These are phyloP conservation scores for Trapa incisa DNA, from an alignment of 345 rosid species.

Conservation along the genomic window DNA sequence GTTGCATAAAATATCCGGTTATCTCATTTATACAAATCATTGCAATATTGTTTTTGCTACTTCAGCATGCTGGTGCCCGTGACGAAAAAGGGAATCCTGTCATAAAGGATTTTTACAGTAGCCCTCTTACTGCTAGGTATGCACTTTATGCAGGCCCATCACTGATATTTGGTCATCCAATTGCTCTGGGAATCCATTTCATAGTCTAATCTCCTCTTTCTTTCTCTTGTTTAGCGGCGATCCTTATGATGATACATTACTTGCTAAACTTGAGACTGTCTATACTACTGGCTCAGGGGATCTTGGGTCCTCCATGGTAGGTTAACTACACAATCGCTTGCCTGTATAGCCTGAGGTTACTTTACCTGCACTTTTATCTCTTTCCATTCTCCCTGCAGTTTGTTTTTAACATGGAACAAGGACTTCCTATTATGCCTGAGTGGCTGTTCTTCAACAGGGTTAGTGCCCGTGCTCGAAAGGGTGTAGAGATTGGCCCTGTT, in stretches of 20 bases:
- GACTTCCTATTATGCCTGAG: slow-evolving; percentile 71
- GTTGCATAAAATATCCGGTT: neutral
- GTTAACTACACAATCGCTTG: slow-evolving; percentile 15
- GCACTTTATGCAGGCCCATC: slow-evolving; percentile 7
- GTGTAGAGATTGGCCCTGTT: slow-evolving; percentile 67
- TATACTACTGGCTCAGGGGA: slow-evolving; percentile 89
- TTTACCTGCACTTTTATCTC: neutral
- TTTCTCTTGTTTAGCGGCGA: slow-evolving; percentile 47
- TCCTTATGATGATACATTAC: slow-evolving; percentile 55
- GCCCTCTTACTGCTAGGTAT: slow-evolving; percentile 93
- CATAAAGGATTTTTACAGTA: slow-evolving; percentile 66
- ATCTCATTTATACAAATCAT: neutral
- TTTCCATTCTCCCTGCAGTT: slow-evolving; percentile 36
- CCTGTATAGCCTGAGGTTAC: neutral
- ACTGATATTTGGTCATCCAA: slow-evolving; percentile 2
- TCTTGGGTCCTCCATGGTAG: slow-evolving; percentile 85
- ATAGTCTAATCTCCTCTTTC: slow-evolving; percentile 8
- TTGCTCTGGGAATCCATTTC: neutral
- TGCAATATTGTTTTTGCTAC: neutral
- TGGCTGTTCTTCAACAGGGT: slow-evolving; percentile 87
- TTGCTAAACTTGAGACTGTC: slow-evolving; percentile 74
- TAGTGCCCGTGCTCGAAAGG: slow-evolving; percentile 41
- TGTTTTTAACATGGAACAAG: slow-evolving; percentile 84
- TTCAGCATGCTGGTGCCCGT: slow-evolving; percentile 71
- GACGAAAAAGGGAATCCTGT: slow-evolving; percentile 74